These are phyloP conservation scores for Micractinium conductrix DNA, from an alignment of 139 green algal species.

Conservation along the genomic window DNA sequence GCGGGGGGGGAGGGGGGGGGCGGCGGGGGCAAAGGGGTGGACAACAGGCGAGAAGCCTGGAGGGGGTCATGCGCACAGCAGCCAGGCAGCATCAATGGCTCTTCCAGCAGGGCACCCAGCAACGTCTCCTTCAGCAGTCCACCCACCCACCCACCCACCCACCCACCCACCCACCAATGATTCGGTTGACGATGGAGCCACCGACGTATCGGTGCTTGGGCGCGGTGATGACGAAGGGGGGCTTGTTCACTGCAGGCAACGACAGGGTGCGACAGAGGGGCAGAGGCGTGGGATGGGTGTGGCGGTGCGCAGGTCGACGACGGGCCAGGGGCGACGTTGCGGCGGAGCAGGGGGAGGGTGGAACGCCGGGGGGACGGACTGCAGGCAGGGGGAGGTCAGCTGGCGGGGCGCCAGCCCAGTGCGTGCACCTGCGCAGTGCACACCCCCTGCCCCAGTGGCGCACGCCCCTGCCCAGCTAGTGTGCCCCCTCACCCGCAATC, in stretches of 20 bases:
- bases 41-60: too few species aligned
- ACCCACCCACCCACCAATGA: conserved; percentile 50
- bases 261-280: neutral
- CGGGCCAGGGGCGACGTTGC: too few species aligned
- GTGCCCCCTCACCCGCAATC: conserved; percentile 52
- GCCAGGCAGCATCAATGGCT: too few species aligned
- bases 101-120: too few species aligned
- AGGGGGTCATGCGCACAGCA: too few species aligned
- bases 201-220: conserved; percentile 77
- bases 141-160: neutral
- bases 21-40: neutral
- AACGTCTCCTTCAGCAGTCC: too few species aligned
- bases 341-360: neutral
- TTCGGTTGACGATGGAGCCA: conserved; percentile 80
- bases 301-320: neutral
- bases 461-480: too few species aligned
- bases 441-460: too few species aligned
- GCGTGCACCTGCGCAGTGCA: too few species aligned
- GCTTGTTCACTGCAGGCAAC: conserved; percentile 75
- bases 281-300: neutral
- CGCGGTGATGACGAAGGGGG: conserved; percentile 67
- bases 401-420: too few species aligned
- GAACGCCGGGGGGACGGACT: too few species aligned
- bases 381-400: too few species aligned
- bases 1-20: neutral